Percentiles rank a stretch among this genome's conserved stretches.
These are phyloP conservation scores for Nicotiana sylvestris DNA, from an alignment of 257 asterid genomes.

Conservation along the genomic window DNA sequence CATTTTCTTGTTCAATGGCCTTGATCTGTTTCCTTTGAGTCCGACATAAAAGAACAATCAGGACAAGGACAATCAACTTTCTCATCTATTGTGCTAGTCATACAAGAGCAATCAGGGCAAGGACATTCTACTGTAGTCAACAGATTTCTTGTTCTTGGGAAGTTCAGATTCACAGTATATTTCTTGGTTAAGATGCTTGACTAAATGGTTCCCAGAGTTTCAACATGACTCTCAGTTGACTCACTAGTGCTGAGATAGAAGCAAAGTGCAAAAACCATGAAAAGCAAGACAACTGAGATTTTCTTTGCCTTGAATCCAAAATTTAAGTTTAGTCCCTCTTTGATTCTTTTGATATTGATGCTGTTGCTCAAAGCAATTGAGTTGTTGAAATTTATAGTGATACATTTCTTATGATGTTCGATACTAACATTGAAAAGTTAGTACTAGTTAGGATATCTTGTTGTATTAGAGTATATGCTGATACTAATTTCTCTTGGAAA, in stretches of 20 bases:
- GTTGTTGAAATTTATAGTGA: neutral
- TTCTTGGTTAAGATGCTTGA: neutral
- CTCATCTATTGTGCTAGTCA: neutral
- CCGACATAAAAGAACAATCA: neutral
- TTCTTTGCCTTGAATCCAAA: neutral
- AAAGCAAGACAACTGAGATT: neutral
- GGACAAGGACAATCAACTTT: neutral
- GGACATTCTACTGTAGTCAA: neutral
- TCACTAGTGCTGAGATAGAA: neutral
- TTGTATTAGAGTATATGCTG: neutral
- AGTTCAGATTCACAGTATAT: neutral
- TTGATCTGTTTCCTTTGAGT: neutral
- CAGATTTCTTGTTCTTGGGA: slow-evolving; percentile 8
- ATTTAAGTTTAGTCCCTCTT: neutral
- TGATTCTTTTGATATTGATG: neutral
- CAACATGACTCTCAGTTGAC: neutral
- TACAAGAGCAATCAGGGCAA: slow-evolving; percentile 1
- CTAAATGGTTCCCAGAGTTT: neutral
- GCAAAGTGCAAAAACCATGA: neutral
- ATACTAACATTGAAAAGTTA: no score
- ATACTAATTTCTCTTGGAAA: neutral
- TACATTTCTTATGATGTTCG: neutral
- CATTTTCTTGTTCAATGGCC: neutral
- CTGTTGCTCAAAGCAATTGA: neutral
- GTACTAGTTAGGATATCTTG: neutral